Evolutionary conservation across 2,329 filamentous ascomycete genomes (phyloP).

Genomic region (Hymenoscyphus fructigenus): DNA sequence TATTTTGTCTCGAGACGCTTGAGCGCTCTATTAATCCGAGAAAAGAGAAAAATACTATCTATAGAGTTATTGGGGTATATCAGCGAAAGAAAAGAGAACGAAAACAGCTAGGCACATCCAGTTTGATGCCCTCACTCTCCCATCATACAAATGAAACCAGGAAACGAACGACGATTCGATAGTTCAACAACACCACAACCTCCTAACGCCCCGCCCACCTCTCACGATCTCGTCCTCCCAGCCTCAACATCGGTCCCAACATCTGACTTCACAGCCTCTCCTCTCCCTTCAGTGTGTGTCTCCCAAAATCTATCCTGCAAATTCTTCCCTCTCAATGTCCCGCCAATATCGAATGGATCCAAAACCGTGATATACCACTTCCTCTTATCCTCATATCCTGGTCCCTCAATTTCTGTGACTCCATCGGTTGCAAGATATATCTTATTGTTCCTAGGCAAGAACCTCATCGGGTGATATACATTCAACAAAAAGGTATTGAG

Average conservation of each 20-base stretch:
- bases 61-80: not conserved
- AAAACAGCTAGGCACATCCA: not conserved
- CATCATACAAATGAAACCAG: not conserved
- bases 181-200: not conserved
- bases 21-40: too few relatives aligned
- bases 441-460: slow-evolving; percentile 47
- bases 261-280: not conserved
- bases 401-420: slow-evolving; percentile 47
- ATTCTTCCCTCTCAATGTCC: slow-evolving; percentile 22
- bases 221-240: not conserved
- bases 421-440: slow-evolving; percentile 53
- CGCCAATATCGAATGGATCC: slow-evolving; percentile 35
- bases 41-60: not conserved
- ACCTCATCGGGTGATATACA: slow-evolving; percentile 49
- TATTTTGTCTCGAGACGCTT: too few relatives aligned
- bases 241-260: not conserved
- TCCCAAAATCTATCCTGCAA: slow-evolving; percentile 32
- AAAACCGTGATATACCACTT: slow-evolving; percentile 27
- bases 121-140: not conserved
- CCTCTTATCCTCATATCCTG: slow-evolving; percentile 50
- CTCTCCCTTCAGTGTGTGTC: slow-evolving; percentile 20
- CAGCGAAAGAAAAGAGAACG: not conserved
- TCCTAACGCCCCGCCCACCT: not conserved
- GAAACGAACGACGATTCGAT: too few relatives aligned
- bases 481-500: slow-evolving; percentile 52